A percentile compares a stretch with the other conserved stretches of the same genome.
phyloP scores from a whole-genome alignment of 345 rosid genomes.

The Dipteronia sinensis region DNA sequence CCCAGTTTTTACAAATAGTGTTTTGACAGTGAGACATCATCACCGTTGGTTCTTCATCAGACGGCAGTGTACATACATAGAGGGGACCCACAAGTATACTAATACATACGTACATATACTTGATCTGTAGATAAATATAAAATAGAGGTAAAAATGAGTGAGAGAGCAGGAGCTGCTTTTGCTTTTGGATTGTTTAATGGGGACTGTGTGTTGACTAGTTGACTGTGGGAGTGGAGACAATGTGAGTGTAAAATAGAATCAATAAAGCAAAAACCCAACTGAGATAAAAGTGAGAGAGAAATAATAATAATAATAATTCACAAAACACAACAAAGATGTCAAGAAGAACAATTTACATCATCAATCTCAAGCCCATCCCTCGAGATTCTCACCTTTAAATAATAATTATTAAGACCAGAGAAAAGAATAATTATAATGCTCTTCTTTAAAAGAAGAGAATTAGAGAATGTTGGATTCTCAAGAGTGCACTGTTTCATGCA shows the following conservation, averaged over 20 bases:
- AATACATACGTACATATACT: neutral
- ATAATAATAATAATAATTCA: conserved; percentile 27
- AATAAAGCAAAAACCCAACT: conserved; percentile 36
- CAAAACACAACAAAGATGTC: conserved; percentile 29
- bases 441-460: conserved; percentile 21
- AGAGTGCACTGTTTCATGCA: conserved; percentile 31
- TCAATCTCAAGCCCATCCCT: conserved; percentile 40
- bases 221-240: conserved; percentile 48
- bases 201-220: conserved; percentile 44
- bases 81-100: conserved; percentile 5
- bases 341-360: conserved; percentile 34
- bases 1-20: neutral
- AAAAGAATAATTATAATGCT: conserved; percentile 21
- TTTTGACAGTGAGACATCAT: conserved; percentile 1
- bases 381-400: conserved; percentile 47
- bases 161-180: conserved; percentile 43
- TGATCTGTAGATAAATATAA: no score
- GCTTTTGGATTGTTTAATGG: conserved; percentile 49
- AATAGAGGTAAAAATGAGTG: neutral
- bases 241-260: conserved; percentile 34
- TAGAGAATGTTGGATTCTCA: conserved; percentile 60
- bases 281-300: conserved; percentile 9
- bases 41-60: conserved; percentile 17
- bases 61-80: neutral
- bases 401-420: conserved; percentile 18